Percentiles rank a stretch among this genome's conserved stretches.
Evolutionary conservation across 192 early-diverging fungal genomes (phyloP).

Genomic region (Coemansia furcata): DNA sequence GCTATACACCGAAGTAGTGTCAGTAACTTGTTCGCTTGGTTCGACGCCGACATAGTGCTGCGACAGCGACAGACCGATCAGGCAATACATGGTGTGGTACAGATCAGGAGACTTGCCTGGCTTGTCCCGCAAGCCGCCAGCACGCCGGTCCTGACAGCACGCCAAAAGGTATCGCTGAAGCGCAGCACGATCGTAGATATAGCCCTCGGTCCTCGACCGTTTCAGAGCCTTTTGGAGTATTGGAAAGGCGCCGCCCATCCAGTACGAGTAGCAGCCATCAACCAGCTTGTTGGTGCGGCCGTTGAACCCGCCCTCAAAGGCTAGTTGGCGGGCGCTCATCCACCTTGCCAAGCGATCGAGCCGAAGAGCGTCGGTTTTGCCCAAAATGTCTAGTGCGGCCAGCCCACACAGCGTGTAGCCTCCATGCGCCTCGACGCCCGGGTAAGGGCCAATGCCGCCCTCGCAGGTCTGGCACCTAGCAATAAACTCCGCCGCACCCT

Average conservation of each 20-base stretch:
- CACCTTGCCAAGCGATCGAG: conserved; percentile 64
- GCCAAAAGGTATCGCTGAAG: conserved; percentile 88
- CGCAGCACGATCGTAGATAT: conserved; percentile 54
- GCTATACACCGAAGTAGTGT: conserved; percentile 32
- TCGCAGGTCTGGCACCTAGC: conserved; percentile 84
- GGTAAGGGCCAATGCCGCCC: conserved; percentile 84
- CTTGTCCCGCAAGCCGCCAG: conserved; percentile 89
- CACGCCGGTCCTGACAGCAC: conserved; percentile 67
- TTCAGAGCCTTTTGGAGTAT: conserved; percentile 60
- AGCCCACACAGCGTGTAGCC: conserved; percentile 94
- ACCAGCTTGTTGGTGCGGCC: conserved; percentile 97
- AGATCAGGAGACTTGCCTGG: conserved; percentile 86
- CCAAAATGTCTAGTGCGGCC: conserved; percentile 81
- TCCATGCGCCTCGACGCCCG: conserved; percentile 88
- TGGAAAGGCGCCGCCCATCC: conserved; percentile 82
- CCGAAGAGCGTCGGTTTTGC: conserved; percentile 63
- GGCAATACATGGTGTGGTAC: conserved; percentile 94
- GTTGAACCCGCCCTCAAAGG: conserved; percentile 91
- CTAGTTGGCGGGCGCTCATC: conserved; percentile 78
- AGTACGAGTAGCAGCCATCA: conserved; percentile 98
- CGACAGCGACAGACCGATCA: conserved; percentile 80
- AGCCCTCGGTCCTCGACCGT: conserved; percentile 43
- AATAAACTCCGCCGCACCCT: conserved; percentile 68
- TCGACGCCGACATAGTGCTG: conserved; percentile 69
- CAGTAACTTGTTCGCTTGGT: conserved; percentile 6